phyloP scores from a whole-genome alignment of 352 stramenopile species.

The Peronospora tabacina region DNA sequence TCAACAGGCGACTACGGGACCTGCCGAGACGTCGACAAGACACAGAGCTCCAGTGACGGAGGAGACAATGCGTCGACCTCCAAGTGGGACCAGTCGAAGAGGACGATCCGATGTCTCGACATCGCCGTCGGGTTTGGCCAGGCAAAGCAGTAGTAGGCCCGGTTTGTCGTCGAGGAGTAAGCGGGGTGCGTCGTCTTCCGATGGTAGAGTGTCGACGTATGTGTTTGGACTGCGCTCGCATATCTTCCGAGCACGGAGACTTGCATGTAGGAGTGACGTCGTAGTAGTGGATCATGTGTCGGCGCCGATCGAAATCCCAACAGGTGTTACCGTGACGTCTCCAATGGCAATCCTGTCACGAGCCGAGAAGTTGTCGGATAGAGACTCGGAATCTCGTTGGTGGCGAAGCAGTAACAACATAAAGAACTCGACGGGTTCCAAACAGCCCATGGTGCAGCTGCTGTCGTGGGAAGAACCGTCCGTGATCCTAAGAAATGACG shows the following conservation, averaged over 20 bases:
- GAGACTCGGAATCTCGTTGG: constrained; percentile 14
- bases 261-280: constrained; percentile 16
- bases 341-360: constrained; percentile 12
- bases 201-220: constrained; percentile 23
- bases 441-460: constrained; percentile 31
- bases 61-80: constrained; percentile 3
- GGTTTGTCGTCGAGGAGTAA: constrained; percentile 15
- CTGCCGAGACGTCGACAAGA: constrained; percentile 1
- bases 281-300: constrained; percentile 37
- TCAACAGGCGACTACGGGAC: constrained; percentile 1
- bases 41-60: constrained; percentile 1
- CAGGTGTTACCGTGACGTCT: constrained; percentile 4
- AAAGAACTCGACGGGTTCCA: constrained; percentile 12
- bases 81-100: constrained; percentile 15
- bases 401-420: constrained; percentile 19
- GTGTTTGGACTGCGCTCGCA: constrained; percentile 32
- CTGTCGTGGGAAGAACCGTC: constrained; percentile 60
- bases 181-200: constrained; percentile 5
- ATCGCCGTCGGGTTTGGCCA: constrained; percentile 7
- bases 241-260: constrained; percentile 25
- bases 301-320: constrained; percentile 60
- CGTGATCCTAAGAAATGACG: constrained; percentile 31
- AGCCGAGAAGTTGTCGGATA: constrained; percentile 11
- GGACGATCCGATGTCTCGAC: constrained; percentile 4
- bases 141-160: constrained; percentile 17